Evolutionary conservation across 2,329 filamentous ascomycete genomes (phyloP), one percentile per base, ranked within the genome.

Genomic region (Alternaria sp.): DNA sequence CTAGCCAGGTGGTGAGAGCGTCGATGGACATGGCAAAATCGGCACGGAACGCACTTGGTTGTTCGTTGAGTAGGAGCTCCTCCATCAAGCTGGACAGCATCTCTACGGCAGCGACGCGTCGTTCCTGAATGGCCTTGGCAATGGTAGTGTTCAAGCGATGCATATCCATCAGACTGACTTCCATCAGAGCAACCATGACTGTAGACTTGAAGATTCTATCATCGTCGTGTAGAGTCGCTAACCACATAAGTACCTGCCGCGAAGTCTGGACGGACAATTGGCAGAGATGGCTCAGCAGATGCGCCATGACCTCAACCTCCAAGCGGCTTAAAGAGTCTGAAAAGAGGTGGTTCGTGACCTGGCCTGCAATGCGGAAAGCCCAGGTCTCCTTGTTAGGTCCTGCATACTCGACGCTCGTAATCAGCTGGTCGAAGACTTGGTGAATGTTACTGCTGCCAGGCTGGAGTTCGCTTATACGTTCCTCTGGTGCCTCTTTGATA

Each of bases 21-120:
- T 94, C 89, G 54, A 97, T 83, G 56, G 92, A 96, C 61, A 87
- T 85, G 6, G 92, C 88, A 71, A 97, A 96, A 78, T 98, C 93
- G 2, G 93, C 88, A 68, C 92, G 90, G 46, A 97, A 81, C 1
- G 90, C 90, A 37, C 90, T 85, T 0, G 92, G 91, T 42, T 88
- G 87, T 46, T 93, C 91, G 66, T 87, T 91, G 49, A 96, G 85
- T 8, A 97, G 80, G 0, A 93, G 86, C 41, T 92, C 86, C 65
- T 95, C 90, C 63, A 97, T 82, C 41, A 97, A 82, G 41, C 88
- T 88, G 51, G 89, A 87, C n/a, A 98, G 83, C 73, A 96, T 90
- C 56, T 92, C 87, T 3, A 97, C 80, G 2, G 90, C 91, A 23
- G 85, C 84, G 7, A 88, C 84, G 61, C 93, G 91, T 58, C 88